Evolutionary conservation across 164 flowering plant species (phyloP).

Genomic region (Magnolia sinica): DNA sequence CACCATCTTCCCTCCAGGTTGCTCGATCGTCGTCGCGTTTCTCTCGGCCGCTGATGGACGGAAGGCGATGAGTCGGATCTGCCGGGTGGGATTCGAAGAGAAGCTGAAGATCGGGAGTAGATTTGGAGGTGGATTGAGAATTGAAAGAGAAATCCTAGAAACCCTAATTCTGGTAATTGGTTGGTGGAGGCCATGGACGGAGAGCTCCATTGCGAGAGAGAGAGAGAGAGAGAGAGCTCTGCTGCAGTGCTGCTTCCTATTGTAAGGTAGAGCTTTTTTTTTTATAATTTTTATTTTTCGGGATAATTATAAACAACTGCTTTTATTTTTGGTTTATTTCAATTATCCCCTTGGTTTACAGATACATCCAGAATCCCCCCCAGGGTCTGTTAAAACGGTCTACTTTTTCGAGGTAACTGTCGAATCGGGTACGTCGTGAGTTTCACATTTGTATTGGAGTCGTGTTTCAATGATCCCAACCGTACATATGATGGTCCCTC

Average conservation of each 20-base stretch:
- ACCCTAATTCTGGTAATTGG: slow-evolving; percentile 12
- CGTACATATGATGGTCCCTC: too few species aligned
- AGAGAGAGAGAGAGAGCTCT: neutral
- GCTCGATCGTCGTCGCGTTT: slow-evolving; percentile 30
- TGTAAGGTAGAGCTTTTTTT: neutral
- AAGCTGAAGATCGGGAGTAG: neutral
- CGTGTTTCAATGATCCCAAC: too few species aligned
- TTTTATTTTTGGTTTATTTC: too few species aligned
- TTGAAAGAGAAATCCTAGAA: neutral
- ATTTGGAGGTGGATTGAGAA: neutral
- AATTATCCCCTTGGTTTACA: neutral
- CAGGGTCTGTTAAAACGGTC: too few species aligned
- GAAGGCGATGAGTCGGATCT: slow-evolving; percentile 6
- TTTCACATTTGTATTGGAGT: too few species aligned
- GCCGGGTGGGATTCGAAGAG: neutral
- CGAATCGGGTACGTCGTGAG: too few species aligned
- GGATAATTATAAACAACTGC: too few species aligned
- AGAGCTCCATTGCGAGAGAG: slow-evolving; percentile 22
- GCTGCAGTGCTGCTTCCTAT: neutral
- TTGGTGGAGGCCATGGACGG: slow-evolving; percentile 13
- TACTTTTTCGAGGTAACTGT: too few species aligned
- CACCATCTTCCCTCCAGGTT: slow-evolving; percentile 83
- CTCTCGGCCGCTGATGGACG: slow-evolving; percentile 10
- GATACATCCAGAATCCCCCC: too few species aligned
- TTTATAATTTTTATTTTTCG: too few species aligned